These are phyloP conservation scores for Candida multigemmis DNA, from an alignment of 805 yeast genomes.

Conservation along the genomic window DNA sequence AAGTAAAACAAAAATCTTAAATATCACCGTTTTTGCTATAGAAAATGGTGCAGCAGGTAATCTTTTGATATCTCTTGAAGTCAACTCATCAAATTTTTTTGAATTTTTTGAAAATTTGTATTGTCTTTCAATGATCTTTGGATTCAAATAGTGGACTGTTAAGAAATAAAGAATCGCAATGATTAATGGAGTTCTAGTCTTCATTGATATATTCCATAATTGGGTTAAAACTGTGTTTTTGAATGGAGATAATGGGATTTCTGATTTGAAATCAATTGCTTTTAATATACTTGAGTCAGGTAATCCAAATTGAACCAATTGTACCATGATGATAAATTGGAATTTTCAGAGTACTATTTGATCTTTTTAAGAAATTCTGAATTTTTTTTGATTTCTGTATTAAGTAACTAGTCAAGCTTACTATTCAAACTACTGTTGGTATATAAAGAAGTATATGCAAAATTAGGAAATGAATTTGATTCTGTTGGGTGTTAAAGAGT, in stretches of 20 bases:
- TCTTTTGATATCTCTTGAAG: constrained; percentile 17
- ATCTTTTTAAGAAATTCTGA: no score
- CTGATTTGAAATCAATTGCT: constrained; percentile 18
- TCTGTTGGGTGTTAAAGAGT: no score
- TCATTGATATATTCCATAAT: constrained; percentile 35
- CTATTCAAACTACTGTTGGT: no score
- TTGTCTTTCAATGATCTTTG: constrained; percentile 38
- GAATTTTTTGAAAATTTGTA: constrained; percentile 13
- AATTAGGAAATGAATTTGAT: no score
- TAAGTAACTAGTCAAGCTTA: no score
- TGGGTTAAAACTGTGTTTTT: constrained; percentile 15
- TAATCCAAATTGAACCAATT: constrained; percentile 21
- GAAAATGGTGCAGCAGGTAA: constrained; percentile 46
- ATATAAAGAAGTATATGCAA: no score
- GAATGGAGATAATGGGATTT: constrained; percentile 28
- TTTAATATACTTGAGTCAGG: constrained; percentile 23
- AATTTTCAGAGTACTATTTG: no score
- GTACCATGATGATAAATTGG: constrained; percentile 4
- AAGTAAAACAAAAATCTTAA: constrained; percentile 46
- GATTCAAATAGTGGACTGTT: constrained; percentile 47
- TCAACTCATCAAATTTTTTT: constrained; percentile 7
- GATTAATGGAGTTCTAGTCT: constrained; percentile 44
- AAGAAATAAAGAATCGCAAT: constrained; percentile 52
- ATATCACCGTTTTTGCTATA: constrained; percentile 34
- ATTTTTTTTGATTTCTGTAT: no score